Evolutionary conservation across 257 asterid genomes (phyloP), one percentile per base, ranked within the genome.

Genomic region (Handroanthus guayacan): DNA sequence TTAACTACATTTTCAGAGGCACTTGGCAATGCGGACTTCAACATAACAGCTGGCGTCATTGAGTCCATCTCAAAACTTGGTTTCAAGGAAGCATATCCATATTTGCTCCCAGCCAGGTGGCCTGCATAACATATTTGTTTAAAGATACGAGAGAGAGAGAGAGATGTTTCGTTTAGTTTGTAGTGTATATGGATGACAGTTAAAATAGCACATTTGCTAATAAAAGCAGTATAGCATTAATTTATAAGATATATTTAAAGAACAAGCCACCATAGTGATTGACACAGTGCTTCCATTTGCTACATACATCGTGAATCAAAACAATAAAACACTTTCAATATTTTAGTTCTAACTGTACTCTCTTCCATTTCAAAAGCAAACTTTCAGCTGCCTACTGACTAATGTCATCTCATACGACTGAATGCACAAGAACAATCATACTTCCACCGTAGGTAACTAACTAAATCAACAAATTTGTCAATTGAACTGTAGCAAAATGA

Each of bases 111-210:
- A 81, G 77, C 72, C 44, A 69, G 69, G 47, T 75, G 79, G 39
- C 91, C 98, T 94, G 96, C 81, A 79, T 45, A 25, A 47, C 52
- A 69, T 5, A 75, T 69, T 69, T 36, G 64, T 63, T 72, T 36
- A 8, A 8, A 41, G 8, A 25, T 25, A 25, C 31, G 45, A 41
- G 8, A 41, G 8, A 41, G 17, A 74, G 38, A 77, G 25, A 57
- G 39, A 62, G 67, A 67, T 47, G 47, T 62, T 54, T 64, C 69
- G 31, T 61, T 61, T 31, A 52, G 31, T 25, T 25, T 25, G 0
- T 25, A 25, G 31, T 25, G 31, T 25, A 25, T 25, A 25, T 25
- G 31, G 31, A 25, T 25, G 31, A 25, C 31, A 25, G 31, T 25
- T 25, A 25, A 25, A 25, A 25, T 25, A 52, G 55, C 71, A 65